Conservation (phyloP, 495 filamentous ascomycete genomes). For the Hypoxylon lenormandii region DNA sequence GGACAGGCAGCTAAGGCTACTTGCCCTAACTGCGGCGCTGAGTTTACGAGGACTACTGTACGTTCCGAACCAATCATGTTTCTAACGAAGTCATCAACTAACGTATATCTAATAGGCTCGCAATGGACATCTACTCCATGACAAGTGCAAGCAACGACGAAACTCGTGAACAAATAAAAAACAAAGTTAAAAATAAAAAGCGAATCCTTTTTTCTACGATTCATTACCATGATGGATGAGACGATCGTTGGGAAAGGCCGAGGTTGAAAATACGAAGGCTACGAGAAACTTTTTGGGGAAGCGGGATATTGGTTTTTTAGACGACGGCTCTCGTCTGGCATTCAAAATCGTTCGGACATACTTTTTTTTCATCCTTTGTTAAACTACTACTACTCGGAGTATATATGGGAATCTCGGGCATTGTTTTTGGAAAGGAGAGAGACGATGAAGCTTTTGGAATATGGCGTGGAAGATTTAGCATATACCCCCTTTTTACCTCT, state of each 20-base stretch:
- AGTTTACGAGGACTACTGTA: constrained; percentile 86
- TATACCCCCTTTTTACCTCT: constrained; percentile 43
- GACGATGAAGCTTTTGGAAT: constrained; percentile 13
- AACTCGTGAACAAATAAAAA: constrained; percentile 49
- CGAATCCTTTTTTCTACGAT: constrained; percentile 24
- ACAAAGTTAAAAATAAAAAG: constrained; percentile 23
- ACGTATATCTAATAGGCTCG: constrained; percentile 63
- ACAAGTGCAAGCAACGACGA: constrained; percentile 82
- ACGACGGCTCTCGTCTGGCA: constrained; percentile 37
- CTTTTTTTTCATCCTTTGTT: constrained; percentile 8
- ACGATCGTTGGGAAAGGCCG: constrained; percentile 28
- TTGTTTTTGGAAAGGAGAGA: constrained; percentile 29
- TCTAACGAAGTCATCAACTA: constrained; percentile 7
- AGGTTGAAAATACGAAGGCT: constrained; percentile 27
- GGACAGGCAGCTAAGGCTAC: constrained; percentile 86
- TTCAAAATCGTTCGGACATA: constrained; percentile 44
- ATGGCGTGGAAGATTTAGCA: constrained; percentile 47
- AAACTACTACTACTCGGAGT: constrained; percentile 24
- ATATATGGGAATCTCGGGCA: constrained; percentile 44
- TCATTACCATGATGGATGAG: constrained; percentile 26
- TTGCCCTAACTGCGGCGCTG: constrained; percentile 87
- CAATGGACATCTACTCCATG: constrained; percentile 87
- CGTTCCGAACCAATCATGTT: background rate
- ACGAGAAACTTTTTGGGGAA: constrained; percentile 17
- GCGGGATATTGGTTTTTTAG: constrained; percentile 38